These are phyloP conservation scores for Metschnikowia noctiluminum DNA, from an alignment of 805 yeast species.

Conservation along the genomic window DNA sequence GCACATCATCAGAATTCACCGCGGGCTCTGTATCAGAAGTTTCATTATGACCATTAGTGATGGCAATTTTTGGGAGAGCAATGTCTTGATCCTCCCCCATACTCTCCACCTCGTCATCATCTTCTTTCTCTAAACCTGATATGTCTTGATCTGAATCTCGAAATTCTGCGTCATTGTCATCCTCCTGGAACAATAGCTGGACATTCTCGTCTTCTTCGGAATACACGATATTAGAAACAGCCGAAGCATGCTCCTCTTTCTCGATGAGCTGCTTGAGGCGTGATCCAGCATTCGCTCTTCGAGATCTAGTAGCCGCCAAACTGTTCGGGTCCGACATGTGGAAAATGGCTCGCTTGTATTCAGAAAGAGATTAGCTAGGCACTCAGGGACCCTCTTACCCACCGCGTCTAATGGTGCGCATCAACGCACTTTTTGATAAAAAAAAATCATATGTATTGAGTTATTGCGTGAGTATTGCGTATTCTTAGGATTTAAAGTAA, in stretches of 20 bases:
- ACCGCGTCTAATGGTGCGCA: no score
- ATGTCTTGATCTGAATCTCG: constrained; percentile 21
- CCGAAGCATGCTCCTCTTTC: constrained; percentile 55
- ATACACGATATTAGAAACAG: constrained; percentile 19
- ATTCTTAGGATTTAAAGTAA: no score
- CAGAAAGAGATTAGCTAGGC: background rate
- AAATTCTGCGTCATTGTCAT: constrained; percentile 30
- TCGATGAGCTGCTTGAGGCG: constrained; percentile 69
- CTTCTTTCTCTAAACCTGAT: constrained; percentile 38
- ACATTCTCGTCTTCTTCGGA: constrained; percentile 76
- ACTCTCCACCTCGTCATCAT: constrained; percentile 22
- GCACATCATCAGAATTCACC: constrained; percentile 45
- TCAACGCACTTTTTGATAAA: no score
- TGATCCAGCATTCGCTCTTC: constrained; percentile 89
- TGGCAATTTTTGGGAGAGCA: constrained; percentile 17
- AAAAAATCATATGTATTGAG: no score
- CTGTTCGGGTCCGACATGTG: constrained; percentile 35
- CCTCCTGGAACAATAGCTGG: constrained; percentile 62
- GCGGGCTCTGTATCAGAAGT: constrained; percentile 15
- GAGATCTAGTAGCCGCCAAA: constrained; percentile 68
- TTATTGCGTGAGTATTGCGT: no score
- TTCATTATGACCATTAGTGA: constrained; percentile 2
- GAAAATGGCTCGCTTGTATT: background rate
- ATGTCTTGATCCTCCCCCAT: constrained; percentile 27
- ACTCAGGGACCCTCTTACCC: no score